A percentile compares a stretch with the other conserved stretches of the same genome.
These are phyloP conservation scores for Flaveria sonorensis DNA, from an alignment of 129 eudicot species.

Conservation along the genomic window DNA sequence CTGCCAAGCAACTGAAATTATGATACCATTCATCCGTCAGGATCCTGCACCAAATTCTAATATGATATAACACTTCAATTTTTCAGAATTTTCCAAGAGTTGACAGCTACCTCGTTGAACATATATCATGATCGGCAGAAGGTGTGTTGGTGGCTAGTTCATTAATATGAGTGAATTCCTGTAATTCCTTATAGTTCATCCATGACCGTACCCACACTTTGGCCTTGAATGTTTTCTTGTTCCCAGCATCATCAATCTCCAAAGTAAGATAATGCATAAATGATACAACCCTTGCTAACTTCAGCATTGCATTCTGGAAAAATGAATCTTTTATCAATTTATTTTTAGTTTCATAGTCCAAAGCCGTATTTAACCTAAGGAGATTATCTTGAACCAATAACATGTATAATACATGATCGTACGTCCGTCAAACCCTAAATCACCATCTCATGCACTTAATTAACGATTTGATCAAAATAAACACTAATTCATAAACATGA, in stretches of 20 bases:
- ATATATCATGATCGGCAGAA: conserved; percentile 36
- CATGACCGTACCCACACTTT: conserved; percentile 87
- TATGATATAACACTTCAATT: too few species aligned
- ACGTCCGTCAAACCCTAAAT: not conserved
- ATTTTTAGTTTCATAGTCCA: too few species aligned
- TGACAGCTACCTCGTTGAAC: conserved; percentile 29
- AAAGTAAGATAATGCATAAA: conserved; percentile 74
- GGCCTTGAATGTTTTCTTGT: conserved; percentile 69
- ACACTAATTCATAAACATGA: too few species aligned
- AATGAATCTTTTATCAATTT: not conserved
- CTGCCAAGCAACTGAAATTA: not conserved
- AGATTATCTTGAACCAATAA: too few species aligned
- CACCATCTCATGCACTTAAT: not conserved
- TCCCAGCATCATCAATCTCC: conserved; percentile 56
- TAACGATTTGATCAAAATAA: too few species aligned
- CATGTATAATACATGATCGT: too few species aligned
- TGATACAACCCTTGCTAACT: conserved; percentile 63
- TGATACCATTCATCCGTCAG: too few species aligned
- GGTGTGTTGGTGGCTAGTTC: conserved; percentile 34
- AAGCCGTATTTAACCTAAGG: not conserved
- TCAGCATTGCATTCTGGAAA: conserved; percentile 57
- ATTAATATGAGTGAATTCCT: conserved; percentile 67
- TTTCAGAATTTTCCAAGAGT: not conserved
- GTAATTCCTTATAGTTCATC: conserved; percentile 78
- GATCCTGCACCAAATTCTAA: too few species aligned